Conservation (phyloP, 495 filamentous ascomycete species). For the Neohortaea acidophila region DNA sequence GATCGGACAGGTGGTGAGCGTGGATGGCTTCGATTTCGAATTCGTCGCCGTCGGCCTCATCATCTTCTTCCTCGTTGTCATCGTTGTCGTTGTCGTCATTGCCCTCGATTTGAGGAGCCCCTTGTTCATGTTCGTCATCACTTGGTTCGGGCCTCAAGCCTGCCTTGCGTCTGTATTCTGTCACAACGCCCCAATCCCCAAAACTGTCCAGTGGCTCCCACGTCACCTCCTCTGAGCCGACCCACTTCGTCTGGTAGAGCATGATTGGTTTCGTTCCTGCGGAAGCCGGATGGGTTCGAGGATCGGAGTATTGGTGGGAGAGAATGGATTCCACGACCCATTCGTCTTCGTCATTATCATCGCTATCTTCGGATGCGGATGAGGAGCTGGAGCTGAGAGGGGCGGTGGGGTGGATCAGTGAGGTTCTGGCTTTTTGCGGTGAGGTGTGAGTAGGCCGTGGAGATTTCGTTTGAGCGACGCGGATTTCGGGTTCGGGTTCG, state of each 20-base stretch:
- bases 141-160: slow-evolving; percentile 3
- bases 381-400: no score
- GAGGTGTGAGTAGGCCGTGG: no score
- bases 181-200: slow-evolving; percentile 6
- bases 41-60: not conserved
- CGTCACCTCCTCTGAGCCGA: slow-evolving; percentile 8
- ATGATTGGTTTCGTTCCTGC: slow-evolving; percentile 9
- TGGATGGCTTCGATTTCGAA: slow-evolving; percentile 6
- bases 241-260: slow-evolving; percentile 15
- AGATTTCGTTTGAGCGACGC: no score
- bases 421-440: no score
- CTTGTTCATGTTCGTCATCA: slow-evolving; percentile 1
- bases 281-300: slow-evolving; percentile 8
- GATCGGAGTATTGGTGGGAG: slow-evolving; percentile 12
- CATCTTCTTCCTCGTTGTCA: not conserved
- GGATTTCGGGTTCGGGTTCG: no score
- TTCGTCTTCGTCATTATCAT: slow-evolving; percentile 4
- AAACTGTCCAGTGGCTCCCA: slow-evolving; percentile 14
- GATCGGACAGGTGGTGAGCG: slow-evolving; percentile 12
- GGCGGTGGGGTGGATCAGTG: no score
- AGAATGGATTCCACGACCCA: slow-evolving; percentile 9
- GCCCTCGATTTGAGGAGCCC: not conserved
- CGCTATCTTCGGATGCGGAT: no score
- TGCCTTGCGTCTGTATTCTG: slow-evolving; percentile 3
- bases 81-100: not conserved